Conservation (phyloP, 2,329 filamentous ascomycete species). For the Calonectria pseudoturangicola region DNA sequence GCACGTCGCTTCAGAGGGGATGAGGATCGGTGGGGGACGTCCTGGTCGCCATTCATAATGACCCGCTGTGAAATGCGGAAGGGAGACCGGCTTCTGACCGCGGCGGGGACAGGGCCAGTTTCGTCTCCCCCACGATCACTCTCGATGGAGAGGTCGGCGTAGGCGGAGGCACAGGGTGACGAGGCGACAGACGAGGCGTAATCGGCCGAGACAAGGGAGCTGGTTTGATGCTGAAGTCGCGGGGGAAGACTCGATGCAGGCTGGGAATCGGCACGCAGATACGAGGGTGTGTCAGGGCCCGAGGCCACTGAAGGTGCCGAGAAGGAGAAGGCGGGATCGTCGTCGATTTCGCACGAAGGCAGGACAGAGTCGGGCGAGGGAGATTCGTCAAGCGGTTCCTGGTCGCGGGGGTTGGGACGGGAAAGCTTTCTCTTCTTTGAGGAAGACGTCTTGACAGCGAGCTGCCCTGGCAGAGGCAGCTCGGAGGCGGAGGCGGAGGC, state of each 20-base stretch:
- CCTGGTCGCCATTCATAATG: slow-evolving; percentile 77
- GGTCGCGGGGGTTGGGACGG: slow-evolving; percentile 67
- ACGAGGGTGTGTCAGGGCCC: slow-evolving; percentile 63
- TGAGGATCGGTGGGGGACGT: slow-evolving; percentile 76
- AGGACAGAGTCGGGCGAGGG: slow-evolving; percentile 68
- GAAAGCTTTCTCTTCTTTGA: slow-evolving; percentile 83
- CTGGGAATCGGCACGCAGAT: slow-evolving; percentile 64
- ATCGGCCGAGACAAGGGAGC: slow-evolving; percentile 66
- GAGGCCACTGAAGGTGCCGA: slow-evolving; percentile 64
- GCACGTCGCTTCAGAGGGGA: slow-evolving; percentile 79
- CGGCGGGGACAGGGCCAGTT: slow-evolving; percentile 61
- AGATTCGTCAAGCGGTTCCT: slow-evolving; percentile 60
- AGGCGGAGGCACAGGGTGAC: slow-evolving; percentile 73
- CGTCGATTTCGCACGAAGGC: slow-evolving; percentile 72
- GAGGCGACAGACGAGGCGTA: slow-evolving; percentile 74
- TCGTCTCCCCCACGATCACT: slow-evolving; percentile 72
- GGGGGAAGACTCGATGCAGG: slow-evolving; percentile 72
- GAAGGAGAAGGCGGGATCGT: slow-evolving; percentile 71
- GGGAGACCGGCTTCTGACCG: slow-evolving; percentile 71
- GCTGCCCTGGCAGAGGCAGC: slow-evolving; percentile 80
- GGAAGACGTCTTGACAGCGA: slow-evolving; percentile 83
- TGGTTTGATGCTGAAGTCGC: slow-evolving; percentile 68
- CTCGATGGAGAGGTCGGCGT: slow-evolving; percentile 74
- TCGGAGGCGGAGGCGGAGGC: slow-evolving; percentile 60
- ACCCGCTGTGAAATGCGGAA: slow-evolving; percentile 70